Evolutionary conservation across 2,329 filamentous ascomycete genomes (phyloP).

Genomic region (Sclerotinia sclerotiorum): DNA sequence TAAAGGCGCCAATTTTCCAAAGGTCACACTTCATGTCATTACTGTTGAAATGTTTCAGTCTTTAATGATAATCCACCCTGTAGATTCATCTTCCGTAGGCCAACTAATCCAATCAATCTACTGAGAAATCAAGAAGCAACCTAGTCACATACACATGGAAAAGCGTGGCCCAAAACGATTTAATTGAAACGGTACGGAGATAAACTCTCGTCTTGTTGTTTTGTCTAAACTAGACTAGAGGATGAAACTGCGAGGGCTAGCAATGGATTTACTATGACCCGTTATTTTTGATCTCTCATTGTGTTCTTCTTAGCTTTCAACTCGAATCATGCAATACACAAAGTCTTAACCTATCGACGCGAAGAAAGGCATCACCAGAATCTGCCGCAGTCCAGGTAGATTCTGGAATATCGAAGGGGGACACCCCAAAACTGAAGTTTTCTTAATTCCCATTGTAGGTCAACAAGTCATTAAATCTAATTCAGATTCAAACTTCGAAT

Average conservation of each 20-base stretch:
- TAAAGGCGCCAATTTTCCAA: background rate
- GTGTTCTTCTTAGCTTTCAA: background rate
- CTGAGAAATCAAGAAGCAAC: background rate
- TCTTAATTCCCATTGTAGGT: too few relatives aligned
- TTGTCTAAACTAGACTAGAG: background rate
- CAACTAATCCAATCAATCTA: background rate
- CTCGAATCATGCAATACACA: background rate
- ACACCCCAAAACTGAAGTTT: background rate
- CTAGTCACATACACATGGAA: background rate
- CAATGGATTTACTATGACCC: background rate
- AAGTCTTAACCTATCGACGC: background rate
- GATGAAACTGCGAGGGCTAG: background rate
- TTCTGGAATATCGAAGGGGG: background rate
- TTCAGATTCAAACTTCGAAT: too few relatives aligned
- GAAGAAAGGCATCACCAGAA: background rate
- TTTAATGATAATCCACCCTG: background rate
- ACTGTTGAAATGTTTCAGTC: background rate
- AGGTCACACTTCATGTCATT: background rate
- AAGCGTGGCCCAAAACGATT: background rate
- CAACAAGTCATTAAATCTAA: too few relatives aligned
- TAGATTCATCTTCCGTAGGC: slow-evolving; percentile 5
- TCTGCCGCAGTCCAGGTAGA: background rate
- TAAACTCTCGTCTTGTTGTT: background rate
- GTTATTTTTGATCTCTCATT: background rate
- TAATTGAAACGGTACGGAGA: background rate